phyloP scores from a whole-genome alignment of 1,139 yeast species.

The Saccharomyces hybrid region DNA sequence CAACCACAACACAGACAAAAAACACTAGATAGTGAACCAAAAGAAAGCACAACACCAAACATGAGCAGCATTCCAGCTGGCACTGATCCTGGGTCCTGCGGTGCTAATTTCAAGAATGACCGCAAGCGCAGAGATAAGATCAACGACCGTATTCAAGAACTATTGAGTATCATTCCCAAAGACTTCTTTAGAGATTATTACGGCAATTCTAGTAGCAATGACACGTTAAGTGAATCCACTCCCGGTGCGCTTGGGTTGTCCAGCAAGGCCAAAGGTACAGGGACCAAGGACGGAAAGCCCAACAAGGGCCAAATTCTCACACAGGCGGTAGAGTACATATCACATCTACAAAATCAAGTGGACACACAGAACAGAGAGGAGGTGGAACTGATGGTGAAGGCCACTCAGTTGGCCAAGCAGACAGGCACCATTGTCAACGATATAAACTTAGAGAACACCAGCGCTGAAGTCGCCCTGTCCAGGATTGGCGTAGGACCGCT shows the following conservation, averaged over 20 bases:
- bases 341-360: conserved; percentile 62
- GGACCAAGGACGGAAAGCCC: conserved; percentile 73
- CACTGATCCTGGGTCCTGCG: background rate
- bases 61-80: conserved; percentile 12
- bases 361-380: conserved; percentile 74
- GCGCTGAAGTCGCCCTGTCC: conserved; percentile 74
- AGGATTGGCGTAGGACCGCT: conserved; percentile 78
- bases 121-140: conserved; percentile 74
- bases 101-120: conserved; percentile 13
- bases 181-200: conserved; percentile 42
- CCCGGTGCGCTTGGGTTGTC: conserved; percentile 45
- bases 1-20: background rate
- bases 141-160: conserved; percentile 81
- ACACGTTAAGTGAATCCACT: conserved; percentile 54
- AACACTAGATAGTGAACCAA: background rate
- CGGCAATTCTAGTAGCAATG: conserved; percentile 10
- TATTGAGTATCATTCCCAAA: conserved; percentile 61
- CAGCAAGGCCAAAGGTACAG: conserved; percentile 30
- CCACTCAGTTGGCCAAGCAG: conserved; percentile 43
- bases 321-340: conserved; percentile 78
- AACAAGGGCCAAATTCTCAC: conserved; percentile 87
- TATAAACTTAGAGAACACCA: conserved; percentile 55
- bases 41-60: background rate
- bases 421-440: conserved; percentile 33
- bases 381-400: conserved; percentile 58